A percentile compares a stretch with the other conserved stretches of the same genome.
phyloP scores from a whole-genome alignment of 805 yeast genomes.

The Yarrowia sp. region DNA sequence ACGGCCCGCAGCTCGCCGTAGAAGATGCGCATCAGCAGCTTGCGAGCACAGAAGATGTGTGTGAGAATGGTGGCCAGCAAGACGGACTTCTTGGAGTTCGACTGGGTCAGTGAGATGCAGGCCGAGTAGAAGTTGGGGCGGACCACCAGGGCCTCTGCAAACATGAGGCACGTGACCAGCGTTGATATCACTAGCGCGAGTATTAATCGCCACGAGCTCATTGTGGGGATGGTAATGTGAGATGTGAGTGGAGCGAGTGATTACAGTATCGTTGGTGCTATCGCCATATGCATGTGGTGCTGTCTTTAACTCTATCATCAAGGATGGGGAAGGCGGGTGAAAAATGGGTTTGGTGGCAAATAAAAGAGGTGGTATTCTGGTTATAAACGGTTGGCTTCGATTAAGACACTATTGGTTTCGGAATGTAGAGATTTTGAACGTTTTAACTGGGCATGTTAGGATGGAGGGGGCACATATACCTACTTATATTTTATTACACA shows the following conservation, averaged over 20 bases:
- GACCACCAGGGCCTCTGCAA: conserved; percentile 41
- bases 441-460: too few species aligned
- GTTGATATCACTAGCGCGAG: conserved; percentile 28
- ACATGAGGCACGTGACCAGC: conserved; percentile 39
- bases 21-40: conserved; percentile 30
- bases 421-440: too few species aligned
- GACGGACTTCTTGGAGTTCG: conserved; percentile 48
- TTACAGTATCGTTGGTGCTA: neutral
- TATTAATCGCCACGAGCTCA: conserved; percentile 18
- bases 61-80: conserved; percentile 34
- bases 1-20: conserved; percentile 74
- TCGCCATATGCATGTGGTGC: conserved; percentile 1
- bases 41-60: conserved; percentile 23
- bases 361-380: neutral
- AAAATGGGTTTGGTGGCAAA: neutral
- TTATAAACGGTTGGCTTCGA: too few species aligned
- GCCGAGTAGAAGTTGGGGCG: conserved; percentile 51
- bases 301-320: conserved; percentile 5
- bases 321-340: neutral
- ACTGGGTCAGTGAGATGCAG: conserved; percentile 50
- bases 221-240: neutral
- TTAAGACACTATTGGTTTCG: too few species aligned
- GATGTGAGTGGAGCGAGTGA: neutral
- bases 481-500: too few species aligned
- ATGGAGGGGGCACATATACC: too few species aligned